Base-by-base conservation (phyloP, 1,284 basidiomycete genomes). In the Hypsizygus ulmarius region DNA sequence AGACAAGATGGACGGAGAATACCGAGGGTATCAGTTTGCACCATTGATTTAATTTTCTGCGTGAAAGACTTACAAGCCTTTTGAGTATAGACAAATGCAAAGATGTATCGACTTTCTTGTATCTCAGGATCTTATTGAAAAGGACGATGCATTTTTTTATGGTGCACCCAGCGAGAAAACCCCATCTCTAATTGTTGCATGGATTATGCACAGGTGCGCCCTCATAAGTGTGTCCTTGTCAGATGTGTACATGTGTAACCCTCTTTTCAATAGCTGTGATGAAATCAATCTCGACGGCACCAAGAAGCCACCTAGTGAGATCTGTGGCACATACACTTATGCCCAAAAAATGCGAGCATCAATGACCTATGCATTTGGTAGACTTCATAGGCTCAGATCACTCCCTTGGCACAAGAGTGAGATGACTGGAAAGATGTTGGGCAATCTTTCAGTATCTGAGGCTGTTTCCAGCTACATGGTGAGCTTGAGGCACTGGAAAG, bases 131-230 rank as follows among this genome's bases (percentile, higher is more conserved):
- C 37, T 51, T 10, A 44, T 44, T 30, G 3, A 5, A 25, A 10
- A 40, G 9, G 38, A 30, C 5, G 15, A 44, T 5, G n/a, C 16
- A 18, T 51, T 51, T 15, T 51, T 51, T 28, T 37, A 28, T 11
- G n/a, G 39, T 15, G 29, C 35, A 30, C 50, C 50, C n/a, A 30
- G 33, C 5, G 11, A 18, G 21, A 43, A 46, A 25, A 16, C 46
- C 14, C 49, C 32, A 21, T 30, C 37, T 6, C 30, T 51, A 12
- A 51, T 54, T 29, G 32, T 49, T n/a, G 53, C 50, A 15, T 51
- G 50, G 53, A 54, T 54, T 18, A 51, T 51, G 44, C 47, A 47
- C 25, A 21, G 25, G 44, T 47, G 16, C 30, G 41, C 41, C 10
- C 10, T n/a, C 6, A n/a, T 39, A 45, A 25, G 19, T 36, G 10